phyloP scores from a whole-genome alignment of 2,329 filamentous ascomycete genomes.

The Cadophora luteo-olivacea region DNA sequence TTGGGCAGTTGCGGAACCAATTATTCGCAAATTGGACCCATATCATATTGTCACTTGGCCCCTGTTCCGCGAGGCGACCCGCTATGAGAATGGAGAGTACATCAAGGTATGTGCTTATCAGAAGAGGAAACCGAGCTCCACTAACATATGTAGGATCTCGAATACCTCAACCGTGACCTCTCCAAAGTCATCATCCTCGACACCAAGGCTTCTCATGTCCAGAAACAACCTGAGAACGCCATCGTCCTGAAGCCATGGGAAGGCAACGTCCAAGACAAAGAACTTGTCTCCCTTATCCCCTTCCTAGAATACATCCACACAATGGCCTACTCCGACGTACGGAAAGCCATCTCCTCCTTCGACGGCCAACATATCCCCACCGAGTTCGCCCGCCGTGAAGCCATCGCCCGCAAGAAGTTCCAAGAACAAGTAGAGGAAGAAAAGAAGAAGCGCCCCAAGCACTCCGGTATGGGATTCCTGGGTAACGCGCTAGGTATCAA shows the following conservation, averaged over 20 bases:
- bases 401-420: conserved; percentile 83
- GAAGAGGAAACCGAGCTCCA: neutral
- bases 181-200: conserved; percentile 96
- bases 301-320: conserved; percentile 98
- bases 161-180: conserved; percentile 93
- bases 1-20: conserved; percentile 81
- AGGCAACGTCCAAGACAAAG: conserved; percentile 81
- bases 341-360: conserved; percentile 85
- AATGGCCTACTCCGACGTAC: conserved; percentile 89
- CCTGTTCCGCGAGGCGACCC: conserved; percentile 93
- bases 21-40: conserved; percentile 92
- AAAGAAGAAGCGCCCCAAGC: conserved; percentile 65
- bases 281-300: conserved; percentile 87
- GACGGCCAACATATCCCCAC: conserved; percentile 87
- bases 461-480: conserved; percentile 71
- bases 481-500: conserved; percentile 81
- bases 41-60: conserved; percentile 96
- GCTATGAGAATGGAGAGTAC: conserved; percentile 94
- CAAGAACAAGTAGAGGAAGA: conserved; percentile 77
- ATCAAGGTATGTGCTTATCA: conserved; percentile 72
- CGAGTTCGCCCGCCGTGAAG: conserved; percentile 90
- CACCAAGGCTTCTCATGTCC: conserved; percentile 81
- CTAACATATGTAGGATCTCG: conserved; percentile 74
- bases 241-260: conserved; percentile 91
- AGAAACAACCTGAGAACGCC: conserved; percentile 94